Base-by-base conservation (phyloP, 352 stramenopile species). In the Phytophthora pseudosyringae region DNA sequence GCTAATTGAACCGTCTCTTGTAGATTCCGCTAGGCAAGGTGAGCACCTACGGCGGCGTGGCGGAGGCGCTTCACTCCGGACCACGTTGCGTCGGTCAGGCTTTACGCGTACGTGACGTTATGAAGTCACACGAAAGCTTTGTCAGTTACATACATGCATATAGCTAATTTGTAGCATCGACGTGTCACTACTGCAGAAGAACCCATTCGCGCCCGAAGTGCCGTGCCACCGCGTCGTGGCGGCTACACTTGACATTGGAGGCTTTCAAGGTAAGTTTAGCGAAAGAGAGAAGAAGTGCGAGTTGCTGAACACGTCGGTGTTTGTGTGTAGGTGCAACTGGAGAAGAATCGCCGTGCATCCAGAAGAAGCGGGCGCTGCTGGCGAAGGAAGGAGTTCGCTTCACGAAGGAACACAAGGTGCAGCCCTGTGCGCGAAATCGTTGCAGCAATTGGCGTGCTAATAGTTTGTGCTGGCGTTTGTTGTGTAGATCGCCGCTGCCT, bases 21-120 rank as follows among this genome's bases (percentile, higher is more conserved):
- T 28, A 93, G 86, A 94, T 94, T 57, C 83, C 83, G 0, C 51
- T 47, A 11, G 86, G 86, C 32, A 91, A 91, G 71, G 86, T 94
- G 55, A 89, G 77, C 65, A 94, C 86, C 40, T 94, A 94, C 59
- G 80, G 81, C 12, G 79, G 67, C 5, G 69, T 94, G 26, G 86
- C 86, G 25, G 72, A 85, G 40, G 75, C 64, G 4, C 67, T 94
- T 29, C 35, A 78, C 10, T 93, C 83, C 3, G 84, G 83, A 4
- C 86, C 86, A 9, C 80, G 86, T 31, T 76, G 70, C 16, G 83
- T 94, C 13, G 86, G 86, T 12, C 83, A 94, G 46, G 82, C 86
- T 2, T 67, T 94, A 46, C 80, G 81, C 21, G 86, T 94, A 58
- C 25, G 80, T 70, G 5, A 2, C 7, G 15, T 21, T 45, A 13